Evolutionary conservation across 768 basidiomycete species (phyloP).

Genomic region (Tylopilus subfusipes): DNA sequence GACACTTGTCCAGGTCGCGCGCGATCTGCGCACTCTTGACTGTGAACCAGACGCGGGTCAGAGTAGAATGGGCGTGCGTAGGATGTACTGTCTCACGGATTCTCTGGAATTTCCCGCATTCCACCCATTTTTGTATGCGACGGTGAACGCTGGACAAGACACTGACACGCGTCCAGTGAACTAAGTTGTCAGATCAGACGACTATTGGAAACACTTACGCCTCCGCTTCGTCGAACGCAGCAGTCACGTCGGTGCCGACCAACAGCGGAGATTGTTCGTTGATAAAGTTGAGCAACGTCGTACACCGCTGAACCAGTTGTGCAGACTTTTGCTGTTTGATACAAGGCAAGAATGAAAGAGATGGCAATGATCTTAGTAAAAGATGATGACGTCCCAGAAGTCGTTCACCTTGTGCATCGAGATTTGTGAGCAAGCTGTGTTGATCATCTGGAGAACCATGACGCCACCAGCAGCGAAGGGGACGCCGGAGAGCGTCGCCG

Average conservation of each 20-base stretch:
- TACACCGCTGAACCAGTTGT: constrained; percentile 43
- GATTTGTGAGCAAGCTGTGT: constrained; percentile 44
- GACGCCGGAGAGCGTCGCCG: constrained; percentile 42
- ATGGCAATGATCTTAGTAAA: not conserved
- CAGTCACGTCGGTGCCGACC: constrained; percentile 39
- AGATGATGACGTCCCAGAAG: not conserved
- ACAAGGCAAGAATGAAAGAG: not conserved
- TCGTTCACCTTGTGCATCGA: constrained; percentile 45
- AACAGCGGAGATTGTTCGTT: constrained; percentile 38
- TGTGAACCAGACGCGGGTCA: constrained; percentile 18
- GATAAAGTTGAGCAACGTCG: constrained; percentile 36
- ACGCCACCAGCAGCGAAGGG: constrained; percentile 46
- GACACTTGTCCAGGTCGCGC: constrained; percentile 42
- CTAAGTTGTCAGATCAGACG: not conserved
- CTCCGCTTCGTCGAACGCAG: constrained; percentile 41
- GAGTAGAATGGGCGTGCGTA: not conserved
- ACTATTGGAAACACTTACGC: constrained; percentile 32
- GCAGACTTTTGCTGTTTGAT: constrained; percentile 39
- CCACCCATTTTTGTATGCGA: constrained; percentile 39
- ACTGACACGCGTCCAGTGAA: constrained; percentile 25
- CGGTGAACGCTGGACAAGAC: constrained; percentile 39
- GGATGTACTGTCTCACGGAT: constrained; percentile 34
- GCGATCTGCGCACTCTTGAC: constrained; percentile 47
- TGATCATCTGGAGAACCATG: constrained; percentile 42
- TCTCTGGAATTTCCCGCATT: constrained; percentile 36